These are phyloP conservation scores for Sherardia arvensis DNA, from an alignment of 257 asterid species.

Conservation along the genomic window DNA sequence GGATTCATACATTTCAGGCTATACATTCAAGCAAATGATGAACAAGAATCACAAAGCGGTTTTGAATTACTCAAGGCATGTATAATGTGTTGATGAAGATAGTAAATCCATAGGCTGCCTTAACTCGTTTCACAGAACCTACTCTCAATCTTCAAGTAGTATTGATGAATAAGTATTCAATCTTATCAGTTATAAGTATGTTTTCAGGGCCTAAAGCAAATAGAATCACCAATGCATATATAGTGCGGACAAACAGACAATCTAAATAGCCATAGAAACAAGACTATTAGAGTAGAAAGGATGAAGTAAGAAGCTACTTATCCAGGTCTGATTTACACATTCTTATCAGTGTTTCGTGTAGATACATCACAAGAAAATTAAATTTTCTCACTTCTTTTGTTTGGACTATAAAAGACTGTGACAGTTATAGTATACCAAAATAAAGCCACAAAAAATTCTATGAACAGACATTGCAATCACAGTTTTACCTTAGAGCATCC, in stretches of 20 bases:
- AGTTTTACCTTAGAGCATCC: conserved; percentile 63
- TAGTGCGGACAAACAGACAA: background rate
- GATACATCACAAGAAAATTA: background rate
- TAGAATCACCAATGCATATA: background rate
- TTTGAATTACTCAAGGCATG: background rate
- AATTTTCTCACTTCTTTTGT: too few relatives aligned
- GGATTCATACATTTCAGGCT: background rate
- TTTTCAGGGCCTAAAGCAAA: background rate
- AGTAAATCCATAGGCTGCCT: background rate
- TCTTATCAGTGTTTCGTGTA: background rate
- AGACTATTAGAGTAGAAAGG: background rate
- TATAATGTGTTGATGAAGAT: background rate
- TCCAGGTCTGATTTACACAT: background rate
- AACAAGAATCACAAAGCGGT: background rate
- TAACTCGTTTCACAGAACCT: background rate
- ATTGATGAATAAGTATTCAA: background rate
- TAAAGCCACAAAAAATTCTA: background rate
- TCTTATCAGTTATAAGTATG: background rate
- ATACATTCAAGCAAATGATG: background rate
- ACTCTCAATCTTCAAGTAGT: background rate
- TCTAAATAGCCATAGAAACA: background rate
- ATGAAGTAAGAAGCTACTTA: background rate
- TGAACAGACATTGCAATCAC: background rate
- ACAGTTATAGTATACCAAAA: background rate
- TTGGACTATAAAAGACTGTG: background rate